Evolutionary conservation across 2,329 filamentous ascomycete species (phyloP).

Genomic region (Tympanopsis confertula): DNA sequence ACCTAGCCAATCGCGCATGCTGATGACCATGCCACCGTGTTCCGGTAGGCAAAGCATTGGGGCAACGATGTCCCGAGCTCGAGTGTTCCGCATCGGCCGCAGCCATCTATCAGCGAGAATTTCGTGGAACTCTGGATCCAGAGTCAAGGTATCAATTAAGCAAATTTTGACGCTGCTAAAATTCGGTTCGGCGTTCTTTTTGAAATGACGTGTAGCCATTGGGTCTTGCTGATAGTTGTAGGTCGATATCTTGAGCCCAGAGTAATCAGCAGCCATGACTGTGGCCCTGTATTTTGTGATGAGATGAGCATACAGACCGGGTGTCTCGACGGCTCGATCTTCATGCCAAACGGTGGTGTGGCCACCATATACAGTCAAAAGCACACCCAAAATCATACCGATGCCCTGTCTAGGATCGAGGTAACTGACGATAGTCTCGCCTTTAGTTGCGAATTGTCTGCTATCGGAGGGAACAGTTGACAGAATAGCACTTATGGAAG

Average conservation of each 20-base stretch:
- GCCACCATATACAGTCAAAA: constrained; percentile 91
- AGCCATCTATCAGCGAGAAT: constrained; percentile 92
- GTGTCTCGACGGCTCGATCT: constrained; percentile 79
- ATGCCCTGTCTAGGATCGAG: constrained; percentile 91
- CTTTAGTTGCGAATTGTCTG: constrained; percentile 54
- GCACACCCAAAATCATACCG: constrained; percentile 87
- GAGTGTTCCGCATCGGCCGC: constrained; percentile 74
- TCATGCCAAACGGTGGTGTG: constrained; percentile 97
- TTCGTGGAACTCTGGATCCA: constrained; percentile 94
- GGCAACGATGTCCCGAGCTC: constrained; percentile 81
- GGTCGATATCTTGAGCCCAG: constrained; percentile 80
- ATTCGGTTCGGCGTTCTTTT: constrained; percentile 92
- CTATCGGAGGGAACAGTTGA: constrained; percentile 66
- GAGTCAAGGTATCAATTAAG: constrained; percentile 87
- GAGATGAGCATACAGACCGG: constrained; percentile 87
- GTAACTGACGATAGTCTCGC: constrained; percentile 84
- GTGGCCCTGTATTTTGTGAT: constrained; percentile 97
- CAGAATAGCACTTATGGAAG: constrained; percentile 80
- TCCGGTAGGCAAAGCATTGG: constrained; percentile 96
- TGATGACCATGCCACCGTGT: constrained; percentile 96
- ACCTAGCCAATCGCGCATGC: constrained; percentile 88
- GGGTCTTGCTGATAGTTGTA: constrained; percentile 98
- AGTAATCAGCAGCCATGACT: constrained; percentile 88
- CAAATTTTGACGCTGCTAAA: constrained; percentile 91
- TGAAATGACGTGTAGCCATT: constrained; percentile 93